These are phyloP conservation scores for Lenwebbia sp. DNA, from an alignment of 345 rosid species.

Conservation along the genomic window DNA sequence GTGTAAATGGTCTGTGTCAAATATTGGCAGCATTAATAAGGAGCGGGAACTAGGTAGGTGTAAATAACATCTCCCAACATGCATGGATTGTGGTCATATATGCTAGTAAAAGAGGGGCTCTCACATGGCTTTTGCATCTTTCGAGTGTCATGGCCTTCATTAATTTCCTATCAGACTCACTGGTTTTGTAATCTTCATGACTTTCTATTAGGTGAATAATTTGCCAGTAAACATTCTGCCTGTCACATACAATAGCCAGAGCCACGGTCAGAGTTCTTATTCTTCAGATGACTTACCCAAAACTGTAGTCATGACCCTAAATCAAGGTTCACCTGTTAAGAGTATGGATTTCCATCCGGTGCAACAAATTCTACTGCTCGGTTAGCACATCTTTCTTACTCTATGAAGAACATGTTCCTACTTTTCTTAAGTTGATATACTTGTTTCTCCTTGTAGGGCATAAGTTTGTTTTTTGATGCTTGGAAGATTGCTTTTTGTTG, in stretches of 20 bases:
- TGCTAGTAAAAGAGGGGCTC: background rate
- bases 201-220: slow-evolving; percentile 46
- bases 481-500: background rate
- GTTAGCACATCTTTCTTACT: slow-evolving; percentile 18
- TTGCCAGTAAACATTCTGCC: slow-evolving; percentile 63
- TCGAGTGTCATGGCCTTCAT: background rate
- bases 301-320: slow-evolving; percentile 43
- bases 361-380: slow-evolving; percentile 71
- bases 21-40: background rate
- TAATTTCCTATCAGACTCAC: background rate
- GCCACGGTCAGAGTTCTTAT: slow-evolving; percentile 60
- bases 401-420: background rate
- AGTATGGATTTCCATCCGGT: slow-evolving; percentile 91
- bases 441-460: background rate
- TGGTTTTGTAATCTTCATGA: background rate
- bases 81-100: background rate
- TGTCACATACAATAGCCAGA: slow-evolving; percentile 49
- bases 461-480: background rate
- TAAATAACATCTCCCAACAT: background rate
- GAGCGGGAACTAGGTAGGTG: background rate
- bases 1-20: background rate
- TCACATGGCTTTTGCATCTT: background rate
- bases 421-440: background rate
- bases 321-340: slow-evolving; percentile 61
- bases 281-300: slow-evolving; percentile 80